Conservation (phyloP, 2,329 filamentous ascomycete species). For the Shiraia bambusicola region DNA sequence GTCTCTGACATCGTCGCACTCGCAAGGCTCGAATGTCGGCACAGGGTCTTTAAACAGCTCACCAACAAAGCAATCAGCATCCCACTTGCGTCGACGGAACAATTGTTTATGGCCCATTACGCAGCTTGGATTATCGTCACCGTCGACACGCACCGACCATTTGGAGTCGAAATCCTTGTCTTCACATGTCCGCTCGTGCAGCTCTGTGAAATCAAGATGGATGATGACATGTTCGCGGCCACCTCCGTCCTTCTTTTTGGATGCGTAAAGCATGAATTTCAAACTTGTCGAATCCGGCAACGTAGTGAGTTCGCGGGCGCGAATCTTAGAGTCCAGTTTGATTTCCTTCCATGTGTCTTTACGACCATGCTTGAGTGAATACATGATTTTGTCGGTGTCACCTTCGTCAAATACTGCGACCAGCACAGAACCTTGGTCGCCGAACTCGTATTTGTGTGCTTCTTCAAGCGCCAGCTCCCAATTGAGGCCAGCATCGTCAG, state of each 20-base stretch:
- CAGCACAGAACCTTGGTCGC: slow-evolving; percentile 86
- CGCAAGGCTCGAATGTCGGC: slow-evolving; percentile 71
- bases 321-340: slow-evolving; percentile 70
- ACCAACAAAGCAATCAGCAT: slow-evolving; percentile 85
- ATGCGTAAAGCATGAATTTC: slow-evolving; percentile 79
- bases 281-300: slow-evolving; percentile 89
- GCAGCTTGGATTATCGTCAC: slow-evolving; percentile 78
- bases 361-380: slow-evolving; percentile 87
- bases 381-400: slow-evolving; percentile 65
- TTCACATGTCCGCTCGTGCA: slow-evolving; percentile 79
- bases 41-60: slow-evolving; percentile 78
- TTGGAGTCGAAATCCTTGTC: slow-evolving; percentile 72
- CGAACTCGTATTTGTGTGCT: slow-evolving; percentile 94
- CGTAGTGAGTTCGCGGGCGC: slow-evolving; percentile 76
- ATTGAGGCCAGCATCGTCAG: slow-evolving; percentile 83
- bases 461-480: slow-evolving; percentile 77
- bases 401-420: slow-evolving; percentile 74
- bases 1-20: slow-evolving; percentile 73
- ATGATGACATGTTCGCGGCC: slow-evolving; percentile 64
- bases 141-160: slow-evolving; percentile 82
- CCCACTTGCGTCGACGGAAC: slow-evolving; percentile 80
- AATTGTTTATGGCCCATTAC: slow-evolving; percentile 95
- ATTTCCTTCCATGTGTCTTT: slow-evolving; percentile 67
- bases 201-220: slow-evolving; percentile 77
- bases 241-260: slow-evolving; percentile 46